Evolutionary conservation across 139 green algal genomes (phyloP), one percentile per base, ranked within the genome.

Genomic region (Chlamydomonas sphaeroides): DNA sequence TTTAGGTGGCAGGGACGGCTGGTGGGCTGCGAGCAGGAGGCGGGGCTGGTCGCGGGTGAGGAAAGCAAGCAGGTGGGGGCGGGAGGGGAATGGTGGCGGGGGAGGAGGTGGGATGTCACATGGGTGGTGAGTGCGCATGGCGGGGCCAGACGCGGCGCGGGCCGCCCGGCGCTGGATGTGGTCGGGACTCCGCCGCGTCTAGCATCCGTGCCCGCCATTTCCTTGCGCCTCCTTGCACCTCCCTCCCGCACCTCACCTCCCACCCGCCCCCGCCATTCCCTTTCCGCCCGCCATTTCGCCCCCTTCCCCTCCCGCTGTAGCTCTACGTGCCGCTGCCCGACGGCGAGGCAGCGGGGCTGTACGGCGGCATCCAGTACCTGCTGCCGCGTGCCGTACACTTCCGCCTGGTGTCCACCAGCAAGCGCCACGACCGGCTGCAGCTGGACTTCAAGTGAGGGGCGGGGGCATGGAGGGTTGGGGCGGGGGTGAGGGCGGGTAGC

Each of bases 381-480:
- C 56, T 79, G 36, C 72, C 72, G 2, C 72, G 72, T 21, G 72
- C 72, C 30, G 72, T 79, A 39, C 56, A 56, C 72, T 79, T 79
- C 72, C 68, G 68, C 56, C 56, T 79, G 36, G 72, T 79, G 11
- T 66, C 36, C 17, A 45, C 30, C 72, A 59, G 56, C 72, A 79
- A 79, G 56, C 30, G 68, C 38, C 56, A 56, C 56, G 36, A 35
- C 38, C 56, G 56, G 18, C 57, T 79, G 21, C 72, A 79, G 48
- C 57, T 79, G 56, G 72, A 79, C 72, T 79, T 79, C 72, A 79
- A 56, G 72, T 69, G 56, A n/a, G 63, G 8, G 32, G 15, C 18
- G 63, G 18, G 63, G 33, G 63, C 5, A n/a, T 30, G n/a, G n/a
- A 3, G 32, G 56, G 56, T 23, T n/a, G 26, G 26, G 17, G 56